Percentiles rank a stretch among this genome's conserved stretches.
These are phyloP conservation scores for Neurospora discreta DNA, from an alignment of 495 filamentous ascomycete genomes.

Conservation along the genomic window DNA sequence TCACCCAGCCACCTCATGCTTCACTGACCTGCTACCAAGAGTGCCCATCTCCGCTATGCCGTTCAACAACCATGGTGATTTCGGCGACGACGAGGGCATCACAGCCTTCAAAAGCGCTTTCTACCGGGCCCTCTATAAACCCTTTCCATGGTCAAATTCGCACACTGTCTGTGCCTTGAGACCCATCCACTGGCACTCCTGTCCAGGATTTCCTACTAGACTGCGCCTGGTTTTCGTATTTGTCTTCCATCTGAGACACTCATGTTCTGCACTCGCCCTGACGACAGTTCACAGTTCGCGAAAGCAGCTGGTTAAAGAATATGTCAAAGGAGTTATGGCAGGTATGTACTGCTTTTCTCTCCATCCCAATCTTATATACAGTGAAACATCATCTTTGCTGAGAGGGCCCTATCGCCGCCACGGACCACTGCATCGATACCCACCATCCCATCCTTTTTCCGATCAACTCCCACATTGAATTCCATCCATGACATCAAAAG, in stretches of 20 bases:
- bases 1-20: background rate
- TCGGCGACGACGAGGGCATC: background rate
- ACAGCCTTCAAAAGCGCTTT: background rate
- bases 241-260: background rate
- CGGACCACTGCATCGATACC: background rate
- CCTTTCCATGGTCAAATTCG: background rate
- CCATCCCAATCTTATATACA: background rate
- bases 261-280: background rate
- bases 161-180: background rate
- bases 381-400: too few relatives aligned
- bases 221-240: background rate
- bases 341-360: background rate
- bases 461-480: background rate
- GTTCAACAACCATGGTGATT: background rate
- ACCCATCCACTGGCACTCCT: background rate
- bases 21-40: background rate
- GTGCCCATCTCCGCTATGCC: background rate
- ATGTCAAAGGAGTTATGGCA: background rate
- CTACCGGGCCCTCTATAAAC: background rate
- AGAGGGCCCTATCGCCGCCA: too few relatives aligned
- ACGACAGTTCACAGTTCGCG: background rate
- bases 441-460: background rate
- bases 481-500: slow-evolving; percentile 7
- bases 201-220: too few relatives aligned
- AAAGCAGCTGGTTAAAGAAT: background rate